Evolutionary conservation across 1,284 basidiomycete species (phyloP).

Genomic region (Fereydounia khargensis): DNA sequence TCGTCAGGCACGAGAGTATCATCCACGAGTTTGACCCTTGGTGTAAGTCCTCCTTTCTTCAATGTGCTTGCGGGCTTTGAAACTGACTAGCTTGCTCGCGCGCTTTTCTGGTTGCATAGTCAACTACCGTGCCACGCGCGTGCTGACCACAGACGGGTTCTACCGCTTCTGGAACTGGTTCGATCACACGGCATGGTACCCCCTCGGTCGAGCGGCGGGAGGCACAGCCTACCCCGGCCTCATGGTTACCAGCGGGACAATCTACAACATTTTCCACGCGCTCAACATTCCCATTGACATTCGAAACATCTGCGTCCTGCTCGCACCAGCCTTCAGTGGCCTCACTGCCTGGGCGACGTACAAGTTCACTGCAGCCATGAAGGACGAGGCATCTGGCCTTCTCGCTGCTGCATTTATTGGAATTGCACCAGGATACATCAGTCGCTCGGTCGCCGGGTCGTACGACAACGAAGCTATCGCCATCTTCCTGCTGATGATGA

Average conservation of each 20-base stretch:
- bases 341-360: conserved; percentile 97
- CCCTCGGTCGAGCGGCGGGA: conserved; percentile 93
- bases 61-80: no score
- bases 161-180: conserved; percentile 78
- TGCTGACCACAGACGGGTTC: conserved; percentile 69
- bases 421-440: conserved; percentile 94
- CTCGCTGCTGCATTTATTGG: conserved; percentile 98
- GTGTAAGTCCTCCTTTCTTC: no score
- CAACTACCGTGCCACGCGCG: conserved; percentile 65
- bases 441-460: conserved; percentile 95
- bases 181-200: conserved; percentile 94
- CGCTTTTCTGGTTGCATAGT: no score
- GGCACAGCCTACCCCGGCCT: conserved; percentile 95
- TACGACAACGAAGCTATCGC: conserved; percentile 99
- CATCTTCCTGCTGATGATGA: conserved; percentile 99
- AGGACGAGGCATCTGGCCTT: conserved; percentile 73
- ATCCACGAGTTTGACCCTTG: conserved; percentile 98
- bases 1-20: conserved; percentile 96
- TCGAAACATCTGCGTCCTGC: conserved; percentile 91
- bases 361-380: conserved; percentile 59
- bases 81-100: no score
- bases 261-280: conserved; percentile 84
- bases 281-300: conserved; percentile 96
- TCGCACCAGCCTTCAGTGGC: conserved; percentile 94
- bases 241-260: conserved; percentile 95